These are phyloP conservation scores for Colletotrichum costaricense DNA, from an alignment of 2,329 filamentous ascomycete genomes.

Conservation along the genomic window DNA sequence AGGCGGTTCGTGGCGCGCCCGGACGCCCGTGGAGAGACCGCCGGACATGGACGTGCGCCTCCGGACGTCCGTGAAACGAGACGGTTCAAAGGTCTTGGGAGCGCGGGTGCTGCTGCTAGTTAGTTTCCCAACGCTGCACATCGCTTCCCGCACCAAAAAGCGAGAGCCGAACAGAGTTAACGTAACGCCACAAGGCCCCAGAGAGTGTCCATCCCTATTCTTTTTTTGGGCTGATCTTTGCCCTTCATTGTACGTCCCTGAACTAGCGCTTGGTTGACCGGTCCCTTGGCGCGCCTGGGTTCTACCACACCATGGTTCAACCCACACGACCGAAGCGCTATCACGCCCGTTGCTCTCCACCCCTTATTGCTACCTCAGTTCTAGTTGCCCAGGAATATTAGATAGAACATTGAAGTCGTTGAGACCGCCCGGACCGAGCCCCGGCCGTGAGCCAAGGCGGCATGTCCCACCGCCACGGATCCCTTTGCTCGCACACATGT, in stretches of 20 bases:
- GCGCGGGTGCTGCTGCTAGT: conserved; percentile 4
- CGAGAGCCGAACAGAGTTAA: conserved; percentile 28
- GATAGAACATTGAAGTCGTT: not conserved
- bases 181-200: not conserved
- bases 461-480: conserved; percentile 25
- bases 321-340: not conserved
- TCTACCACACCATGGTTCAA: not conserved
- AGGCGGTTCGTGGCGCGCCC: conserved; percentile 20
- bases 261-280: conserved; percentile 1
- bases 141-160: conserved; percentile 34
- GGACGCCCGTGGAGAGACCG: conserved; percentile 35
- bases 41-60: conserved; percentile 30
- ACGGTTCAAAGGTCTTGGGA: conserved; percentile 4
- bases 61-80: conserved; percentile 36
- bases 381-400: not conserved
- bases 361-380: not conserved
- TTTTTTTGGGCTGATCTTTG: conserved; percentile 7
- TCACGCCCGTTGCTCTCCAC: not conserved
- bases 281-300: conserved; percentile 15
- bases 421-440: conserved; percentile 25
- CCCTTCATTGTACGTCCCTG: conserved; percentile 5
- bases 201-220: conserved; percentile 19
- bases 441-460: conserved; percentile 28
- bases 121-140: conserved; percentile 19
- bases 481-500: conserved; percentile 15